Percentiles rank a stretch among this genome's conserved stretches.
Evolutionary conservation across 331 rosid species (phyloP).

Genomic region (Malus hybrid): DNA sequence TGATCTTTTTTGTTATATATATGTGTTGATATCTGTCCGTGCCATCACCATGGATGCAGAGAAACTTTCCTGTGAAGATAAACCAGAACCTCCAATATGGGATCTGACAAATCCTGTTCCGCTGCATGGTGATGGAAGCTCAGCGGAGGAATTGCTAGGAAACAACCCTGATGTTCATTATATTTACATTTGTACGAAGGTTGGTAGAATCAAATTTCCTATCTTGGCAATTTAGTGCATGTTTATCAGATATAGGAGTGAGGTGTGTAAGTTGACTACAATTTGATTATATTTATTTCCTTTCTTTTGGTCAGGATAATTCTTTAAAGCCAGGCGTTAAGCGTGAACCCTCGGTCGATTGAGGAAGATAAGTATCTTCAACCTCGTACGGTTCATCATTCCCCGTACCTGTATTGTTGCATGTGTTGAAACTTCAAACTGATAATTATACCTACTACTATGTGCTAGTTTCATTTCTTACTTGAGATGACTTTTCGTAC

Average conservation of each 20-base stretch:
- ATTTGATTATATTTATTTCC: neutral
- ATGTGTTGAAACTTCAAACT: neutral
- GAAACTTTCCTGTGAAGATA: slow-evolving; percentile 52
- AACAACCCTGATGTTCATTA: slow-evolving; percentile 66
- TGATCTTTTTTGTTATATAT: neutral
- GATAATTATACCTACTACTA: neutral
- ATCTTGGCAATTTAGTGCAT: neutral
- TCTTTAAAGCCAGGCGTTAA: slow-evolving; percentile 12
- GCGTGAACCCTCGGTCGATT: slow-evolving; percentile 11
- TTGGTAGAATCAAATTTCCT: slow-evolving; percentile 11
- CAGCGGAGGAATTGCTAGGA: slow-evolving; percentile 56
- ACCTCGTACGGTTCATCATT: neutral
- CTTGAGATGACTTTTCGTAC: neutral
- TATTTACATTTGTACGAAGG: slow-evolving; percentile 73
- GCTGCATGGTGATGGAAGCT: slow-evolving; percentile 48
- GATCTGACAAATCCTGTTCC: slow-evolving; percentile 70
- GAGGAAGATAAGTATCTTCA: neutral
- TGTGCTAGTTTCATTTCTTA: neutral
- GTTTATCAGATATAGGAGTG: neutral
- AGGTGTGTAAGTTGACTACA: neutral
- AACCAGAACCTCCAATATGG: slow-evolving; percentile 43
- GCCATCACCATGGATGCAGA: slow-evolving; percentile 30
- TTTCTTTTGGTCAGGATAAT: slow-evolving; percentile 16
- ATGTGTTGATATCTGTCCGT: neutral
- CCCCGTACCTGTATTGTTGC: neutral